Percentiles rank a stretch among this genome's conserved stretches.
phyloP scores from a whole-genome alignment of 2,329 filamentous ascomycete genomes.

The Calonectria crousiana region DNA sequence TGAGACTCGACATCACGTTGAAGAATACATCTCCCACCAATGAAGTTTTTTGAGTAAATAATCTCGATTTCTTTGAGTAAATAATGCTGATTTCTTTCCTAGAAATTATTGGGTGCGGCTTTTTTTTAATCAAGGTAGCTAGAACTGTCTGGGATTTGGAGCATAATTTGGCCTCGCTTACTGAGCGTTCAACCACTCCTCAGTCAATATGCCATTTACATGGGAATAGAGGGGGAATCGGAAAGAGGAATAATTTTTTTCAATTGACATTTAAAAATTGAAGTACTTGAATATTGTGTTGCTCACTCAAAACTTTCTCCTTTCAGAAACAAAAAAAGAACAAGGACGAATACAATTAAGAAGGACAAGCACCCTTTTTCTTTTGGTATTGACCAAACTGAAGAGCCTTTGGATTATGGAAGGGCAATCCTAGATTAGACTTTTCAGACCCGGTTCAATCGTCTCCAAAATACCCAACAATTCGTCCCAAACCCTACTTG shows the following conservation, averaged over 20 bases:
- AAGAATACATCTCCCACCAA: not conserved
- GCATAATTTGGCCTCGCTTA: not conserved
- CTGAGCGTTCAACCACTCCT: not conserved
- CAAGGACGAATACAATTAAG: not conserved
- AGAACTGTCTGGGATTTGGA: not conserved
- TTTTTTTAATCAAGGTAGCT: not conserved
- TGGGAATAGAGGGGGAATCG: not conserved
- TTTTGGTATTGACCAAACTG: not conserved
- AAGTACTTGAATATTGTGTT: not conserved
- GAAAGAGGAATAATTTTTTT: not conserved
- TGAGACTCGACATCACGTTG: not conserved
- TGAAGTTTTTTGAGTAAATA: not conserved
- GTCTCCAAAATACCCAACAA: slow-evolving; percentile 56
- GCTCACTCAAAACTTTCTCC: not conserved
- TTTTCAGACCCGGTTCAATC: slow-evolving; percentile 54
- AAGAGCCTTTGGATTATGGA: not conserved
- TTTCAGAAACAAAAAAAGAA: not conserved
- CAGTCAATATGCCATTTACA: not conserved
- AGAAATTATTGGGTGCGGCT: not conserved
- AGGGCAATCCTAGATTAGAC: slow-evolving; percentile 43
- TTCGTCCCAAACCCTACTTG: slow-evolving; percentile 56
- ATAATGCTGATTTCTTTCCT: not conserved
- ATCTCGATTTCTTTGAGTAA: not conserved
- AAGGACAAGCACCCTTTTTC: not conserved
- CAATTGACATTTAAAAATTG: not conserved